Conservation (phyloP, 257 asterid species). For the Fraxinus pennsylvanica region DNA sequence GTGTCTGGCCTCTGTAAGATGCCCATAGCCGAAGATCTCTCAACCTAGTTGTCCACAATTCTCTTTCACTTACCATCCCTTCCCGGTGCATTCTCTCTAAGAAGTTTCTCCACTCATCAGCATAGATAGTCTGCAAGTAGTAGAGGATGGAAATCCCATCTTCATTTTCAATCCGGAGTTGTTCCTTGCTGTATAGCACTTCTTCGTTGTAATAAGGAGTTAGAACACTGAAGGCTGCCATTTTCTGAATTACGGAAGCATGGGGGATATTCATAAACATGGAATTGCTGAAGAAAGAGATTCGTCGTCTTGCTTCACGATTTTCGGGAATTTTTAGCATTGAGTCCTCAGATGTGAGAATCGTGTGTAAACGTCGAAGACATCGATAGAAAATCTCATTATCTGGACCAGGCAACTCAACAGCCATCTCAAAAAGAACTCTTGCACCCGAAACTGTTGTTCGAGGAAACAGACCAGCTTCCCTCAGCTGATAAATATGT, state of each 20-base stretch:
- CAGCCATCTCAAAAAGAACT: constrained; percentile 78
- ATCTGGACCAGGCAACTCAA: constrained; percentile 64
- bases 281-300: constrained; percentile 96
- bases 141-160: constrained; percentile 93
- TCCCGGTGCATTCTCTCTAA: constrained; percentile 86
- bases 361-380: constrained; percentile 80
- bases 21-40: constrained; percentile 97
- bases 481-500: constrained; percentile 68
- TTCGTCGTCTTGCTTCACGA: constrained; percentile 96
- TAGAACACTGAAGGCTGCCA: constrained; percentile 96
- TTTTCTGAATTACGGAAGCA: constrained; percentile 96
- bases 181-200: constrained; percentile 85
- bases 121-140: constrained; percentile 89
- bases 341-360: constrained; percentile 89
- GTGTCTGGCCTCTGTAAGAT: constrained; percentile 96
- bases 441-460: constrained; percentile 53
- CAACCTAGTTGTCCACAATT: constrained; percentile 71
- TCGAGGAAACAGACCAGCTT: constrained; percentile 86
- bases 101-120: constrained; percentile 93
- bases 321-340: constrained; percentile 86
- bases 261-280: constrained; percentile 98
- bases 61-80: constrained; percentile 76
- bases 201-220: constrained; percentile 97
- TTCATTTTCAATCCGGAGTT: constrained; percentile 91
- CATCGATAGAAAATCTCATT: constrained; percentile 75